Conservation (phyloP, 371 early-diverging fungal species). For the Syncephalis plumigaleata region DNA sequence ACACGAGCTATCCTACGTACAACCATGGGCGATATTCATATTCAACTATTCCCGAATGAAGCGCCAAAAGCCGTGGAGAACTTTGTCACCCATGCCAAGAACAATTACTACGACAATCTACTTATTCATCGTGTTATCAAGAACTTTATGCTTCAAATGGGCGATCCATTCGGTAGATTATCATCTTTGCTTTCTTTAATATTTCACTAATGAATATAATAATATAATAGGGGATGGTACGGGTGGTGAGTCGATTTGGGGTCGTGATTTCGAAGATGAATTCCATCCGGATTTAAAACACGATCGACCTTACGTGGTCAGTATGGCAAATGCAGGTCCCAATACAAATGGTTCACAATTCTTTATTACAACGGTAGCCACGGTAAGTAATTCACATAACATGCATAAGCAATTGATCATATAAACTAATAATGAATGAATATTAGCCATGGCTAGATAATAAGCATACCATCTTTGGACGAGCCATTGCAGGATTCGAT, state of each 20-base stretch:
- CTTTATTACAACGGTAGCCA: slow-evolving; percentile 89
- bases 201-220: too few relatives aligned
- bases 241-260: slow-evolving; percentile 92
- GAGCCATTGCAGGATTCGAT: slow-evolving; percentile 88
- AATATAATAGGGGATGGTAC: slow-evolving; percentile 64
- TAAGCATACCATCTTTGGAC: slow-evolving; percentile 95
- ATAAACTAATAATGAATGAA: background rate
- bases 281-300: slow-evolving; percentile 61
- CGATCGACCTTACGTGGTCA: slow-evolving; percentile 76
- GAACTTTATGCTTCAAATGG: slow-evolving; percentile 80
- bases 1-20: slow-evolving; percentile 72
- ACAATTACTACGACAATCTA: slow-evolving; percentile 51
- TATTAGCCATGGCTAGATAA: slow-evolving; percentile 90
- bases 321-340: slow-evolving; percentile 97
- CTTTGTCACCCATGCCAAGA: slow-evolving; percentile 65
- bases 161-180: slow-evolving; percentile 51
- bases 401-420: background rate
- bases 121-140: slow-evolving; percentile 88
- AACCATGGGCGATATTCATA: slow-evolving; percentile 66
- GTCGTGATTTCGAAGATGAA: slow-evolving; percentile 91
- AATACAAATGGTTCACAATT: slow-evolving; percentile 91
- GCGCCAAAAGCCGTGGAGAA: slow-evolving; percentile 91
- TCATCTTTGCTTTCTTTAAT: background rate
- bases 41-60: slow-evolving; percentile 66
- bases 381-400: slow-evolving; percentile 27